These are phyloP conservation scores for Boletellus sp. DNA, from an alignment of 768 basidiomycete genomes.

Conservation along the genomic window DNA sequence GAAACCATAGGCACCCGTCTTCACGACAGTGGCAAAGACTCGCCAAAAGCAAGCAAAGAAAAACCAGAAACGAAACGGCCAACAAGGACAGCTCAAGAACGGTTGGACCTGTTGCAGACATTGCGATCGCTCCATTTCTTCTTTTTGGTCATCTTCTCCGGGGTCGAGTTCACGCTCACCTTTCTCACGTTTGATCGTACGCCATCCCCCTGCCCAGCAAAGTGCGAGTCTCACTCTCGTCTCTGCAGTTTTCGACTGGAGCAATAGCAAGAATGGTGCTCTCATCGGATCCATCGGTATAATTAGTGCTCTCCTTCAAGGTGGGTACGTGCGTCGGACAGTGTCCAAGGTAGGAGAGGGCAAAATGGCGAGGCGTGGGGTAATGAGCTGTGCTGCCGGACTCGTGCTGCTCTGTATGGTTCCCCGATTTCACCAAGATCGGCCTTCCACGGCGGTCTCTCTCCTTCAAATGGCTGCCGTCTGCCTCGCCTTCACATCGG, in stretches of 20 bases:
- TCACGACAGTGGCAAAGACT: slow-evolving; percentile 12
- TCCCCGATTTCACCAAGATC: slow-evolving; percentile 49
- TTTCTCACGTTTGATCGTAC: slow-evolving; percentile 89
- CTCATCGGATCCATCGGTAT: slow-evolving; percentile 88
- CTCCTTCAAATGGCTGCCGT: slow-evolving; percentile 69
- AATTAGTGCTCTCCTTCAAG: slow-evolving; percentile 85
- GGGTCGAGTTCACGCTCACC: slow-evolving; percentile 93
- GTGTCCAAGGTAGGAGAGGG: slow-evolving; percentile 75
- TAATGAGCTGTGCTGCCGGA: slow-evolving; percentile 65
- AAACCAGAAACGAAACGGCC: slow-evolving; percentile 18
- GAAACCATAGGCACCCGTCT: slow-evolving; percentile 67
- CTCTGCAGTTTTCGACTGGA: slow-evolving; percentile 79
- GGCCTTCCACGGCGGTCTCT: slow-evolving; percentile 43
- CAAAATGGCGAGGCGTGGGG: slow-evolving; percentile 78
- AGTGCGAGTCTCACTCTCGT: background rate
- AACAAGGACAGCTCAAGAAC: slow-evolving; percentile 36
- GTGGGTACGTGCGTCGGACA: slow-evolving; percentile 87
- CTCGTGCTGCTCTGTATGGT: slow-evolving; percentile 71
- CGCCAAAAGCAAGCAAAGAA: slow-evolving; percentile 15
- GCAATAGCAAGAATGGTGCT: slow-evolving; percentile 81
- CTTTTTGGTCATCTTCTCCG: slow-evolving; percentile 89
- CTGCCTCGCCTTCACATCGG: slow-evolving; percentile 89
- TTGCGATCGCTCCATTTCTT: slow-evolving; percentile 74
- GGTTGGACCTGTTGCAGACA: slow-evolving; percentile 53
- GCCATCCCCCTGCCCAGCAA: slow-evolving; percentile 26